Base-by-base conservation (phyloP, 441 rosid genomes). In the Mallotus repandus region DNA sequence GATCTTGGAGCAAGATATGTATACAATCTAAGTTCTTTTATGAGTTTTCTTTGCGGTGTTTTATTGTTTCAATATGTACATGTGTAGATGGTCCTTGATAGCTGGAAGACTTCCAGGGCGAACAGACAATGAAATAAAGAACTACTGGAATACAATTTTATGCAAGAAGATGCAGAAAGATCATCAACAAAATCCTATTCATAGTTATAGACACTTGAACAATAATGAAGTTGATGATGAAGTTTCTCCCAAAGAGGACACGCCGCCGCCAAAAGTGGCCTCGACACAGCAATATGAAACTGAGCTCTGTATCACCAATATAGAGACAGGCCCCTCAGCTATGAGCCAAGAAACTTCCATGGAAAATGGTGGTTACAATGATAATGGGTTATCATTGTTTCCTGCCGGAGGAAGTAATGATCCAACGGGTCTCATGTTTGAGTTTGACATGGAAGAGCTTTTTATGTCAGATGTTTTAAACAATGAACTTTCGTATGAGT, bases 61-160 rank as follows among this genome's bases (percentile, higher is more conserved):
- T 25, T 25, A 25, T 25, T 25, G 29, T 25, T 25, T 25, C 29
- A 25, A 25, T 25, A 25, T 25, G 2, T 25, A 2, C 29, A 25
- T 25, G 29, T 25, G 29, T 11, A 64, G 68, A 19, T 64, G 68
- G 68, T 45, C 68, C 18, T 45, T 64, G 35, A 64, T 64, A 19
- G 68, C 68, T 0, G 64, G 64, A 9, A 61, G 64, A 41, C 64
- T 61, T 32, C 64, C 64, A 5, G 64, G 64, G 16, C 68, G 68
- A 45, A 64, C 68, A 43, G 68, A 64, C 38, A 59, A 54, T 18
- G 58, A 54, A 54, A 54, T 54, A 16, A 54, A 54, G 58, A 54
- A 54, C 19, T 61, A 61, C n/a, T 64, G 68, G 53, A 64, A 64
- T 73, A 43, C 68, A 45, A 45, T 18, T n/a, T 45, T 64, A 41